These are phyloP conservation scores for Hypomyces perniciosus DNA, from an alignment of 2,329 filamentous ascomycete species.

Conservation along the genomic window DNA sequence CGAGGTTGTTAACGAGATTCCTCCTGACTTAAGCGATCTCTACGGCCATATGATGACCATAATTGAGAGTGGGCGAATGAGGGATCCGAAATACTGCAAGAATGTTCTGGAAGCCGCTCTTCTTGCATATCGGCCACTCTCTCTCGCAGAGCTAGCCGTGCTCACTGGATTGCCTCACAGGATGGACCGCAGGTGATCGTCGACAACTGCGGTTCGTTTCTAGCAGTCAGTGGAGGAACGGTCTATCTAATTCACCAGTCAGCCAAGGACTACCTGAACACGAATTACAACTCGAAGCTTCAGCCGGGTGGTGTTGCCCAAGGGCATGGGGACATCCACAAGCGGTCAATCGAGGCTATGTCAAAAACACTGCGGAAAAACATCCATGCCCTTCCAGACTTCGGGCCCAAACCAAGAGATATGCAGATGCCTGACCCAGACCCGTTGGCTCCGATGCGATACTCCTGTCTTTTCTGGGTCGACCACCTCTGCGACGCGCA, in stretches of 20 bases:
- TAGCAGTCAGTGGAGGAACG: conserved; percentile 24
- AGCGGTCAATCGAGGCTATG: conserved; percentile 29
- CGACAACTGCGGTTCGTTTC: conserved; percentile 30
- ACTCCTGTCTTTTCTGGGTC: conserved; percentile 29
- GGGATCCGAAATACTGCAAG: conserved; percentile 6
- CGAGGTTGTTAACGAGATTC: conserved; percentile 13
- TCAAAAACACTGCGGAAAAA: conserved; percentile 26
- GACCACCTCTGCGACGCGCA: conserved; percentile 23
- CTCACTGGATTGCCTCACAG: conserved; percentile 18
- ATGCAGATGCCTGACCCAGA: conserved; percentile 12
- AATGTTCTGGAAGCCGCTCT: conserved; percentile 15
- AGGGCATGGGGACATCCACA: conserved; percentile 28
- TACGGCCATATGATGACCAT: conserved; percentile 22
- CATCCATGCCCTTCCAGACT: conserved; percentile 27
- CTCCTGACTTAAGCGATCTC: conserved; percentile 19
- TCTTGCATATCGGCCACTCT: conserved; percentile 29
- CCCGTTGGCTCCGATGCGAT: conserved; percentile 17
- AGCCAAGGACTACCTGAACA: conserved; percentile 34
- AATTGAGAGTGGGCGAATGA: conserved; percentile 11
- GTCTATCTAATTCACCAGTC: conserved; percentile 39
- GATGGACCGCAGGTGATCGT: conserved; percentile 21
- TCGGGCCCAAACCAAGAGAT: conserved; percentile 20
- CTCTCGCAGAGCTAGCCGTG: conserved; percentile 25
- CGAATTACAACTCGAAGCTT: conserved; percentile 19
- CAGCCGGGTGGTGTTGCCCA: conserved; percentile 21